Conservation (phyloP, 306 rosid genomes). For the Echinosophora koreensis region DNA sequence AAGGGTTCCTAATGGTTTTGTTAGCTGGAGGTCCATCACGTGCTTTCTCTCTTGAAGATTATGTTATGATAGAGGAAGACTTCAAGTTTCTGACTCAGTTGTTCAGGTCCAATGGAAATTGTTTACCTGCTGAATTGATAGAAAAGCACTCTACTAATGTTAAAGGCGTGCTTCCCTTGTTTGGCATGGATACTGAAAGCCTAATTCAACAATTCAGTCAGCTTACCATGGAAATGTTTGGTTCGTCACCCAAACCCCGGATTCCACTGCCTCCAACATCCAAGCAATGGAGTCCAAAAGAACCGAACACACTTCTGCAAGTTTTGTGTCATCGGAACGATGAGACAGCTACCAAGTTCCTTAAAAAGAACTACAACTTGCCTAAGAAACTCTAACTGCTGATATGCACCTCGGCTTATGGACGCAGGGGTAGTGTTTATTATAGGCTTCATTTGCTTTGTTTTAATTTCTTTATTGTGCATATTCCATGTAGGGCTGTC, state of each 20-base stretch:
- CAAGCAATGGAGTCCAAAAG: constrained; percentile 70
- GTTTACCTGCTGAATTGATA: constrained; percentile 73
- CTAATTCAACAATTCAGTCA: constrained; percentile 65
- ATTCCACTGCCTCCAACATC: constrained; percentile 76
- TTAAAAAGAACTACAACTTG: constrained; percentile 76
- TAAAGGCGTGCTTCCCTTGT: constrained; percentile 62
- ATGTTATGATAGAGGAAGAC: constrained; percentile 70
- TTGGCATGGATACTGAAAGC: constrained; percentile 54
- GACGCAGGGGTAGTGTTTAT: too few relatives aligned
- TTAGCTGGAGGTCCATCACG: constrained; percentile 93
- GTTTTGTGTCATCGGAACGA: constrained; percentile 75
- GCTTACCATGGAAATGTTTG: constrained; percentile 49
- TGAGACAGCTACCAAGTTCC: constrained; percentile 78
- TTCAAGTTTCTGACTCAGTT: constrained; percentile 73
- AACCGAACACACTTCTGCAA: constrained; percentile 81
- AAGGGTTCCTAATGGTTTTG: constrained; percentile 79
- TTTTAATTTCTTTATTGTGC: background rate
- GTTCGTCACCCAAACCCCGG: constrained; percentile 61
- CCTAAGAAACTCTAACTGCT: constrained; percentile 69
- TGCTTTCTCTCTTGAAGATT: constrained; percentile 65
- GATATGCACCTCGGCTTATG: background rate
- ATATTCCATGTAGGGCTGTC: background rate
- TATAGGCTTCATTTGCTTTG: background rate
- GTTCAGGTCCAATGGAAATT: constrained; percentile 89
- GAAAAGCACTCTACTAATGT: constrained; percentile 57